phyloP scores from a whole-genome alignment of 1,284 basidiomycete genomes.

The Tetrapyrgos nigripes region DNA sequence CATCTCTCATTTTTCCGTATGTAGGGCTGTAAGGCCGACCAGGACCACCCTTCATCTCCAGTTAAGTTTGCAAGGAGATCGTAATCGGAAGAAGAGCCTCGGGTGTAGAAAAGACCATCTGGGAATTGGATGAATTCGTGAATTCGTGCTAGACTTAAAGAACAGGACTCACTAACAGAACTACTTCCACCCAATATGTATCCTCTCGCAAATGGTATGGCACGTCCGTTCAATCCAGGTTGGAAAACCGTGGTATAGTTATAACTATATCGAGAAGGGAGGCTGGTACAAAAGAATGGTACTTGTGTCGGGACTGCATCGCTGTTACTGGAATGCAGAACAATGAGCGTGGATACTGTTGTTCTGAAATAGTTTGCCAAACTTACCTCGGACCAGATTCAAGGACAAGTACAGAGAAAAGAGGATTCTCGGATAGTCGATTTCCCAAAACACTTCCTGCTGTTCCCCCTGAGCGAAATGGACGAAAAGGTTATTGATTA shows the following conservation, averaged over 20 bases:
- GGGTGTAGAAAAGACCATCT: constrained; percentile 25
- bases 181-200: constrained; percentile 39
- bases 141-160: not conserved
- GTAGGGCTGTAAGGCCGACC: constrained; percentile 26
- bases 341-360: not conserved
- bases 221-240: constrained; percentile 28
- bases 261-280: constrained; percentile 33
- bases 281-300: constrained; percentile 26
- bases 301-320: constrained; percentile 24
- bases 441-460: constrained; percentile 40
- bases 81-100: constrained; percentile 26
- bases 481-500: no score
- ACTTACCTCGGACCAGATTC: constrained; percentile 40
- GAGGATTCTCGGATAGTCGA: constrained; percentile 45
- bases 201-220: constrained; percentile 33
- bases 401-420: constrained; percentile 41
- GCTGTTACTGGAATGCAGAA: constrained; percentile 25
- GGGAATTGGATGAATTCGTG: not conserved
- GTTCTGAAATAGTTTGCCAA: not conserved
- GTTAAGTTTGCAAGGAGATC: constrained; percentile 24
- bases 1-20: constrained; percentile 27
- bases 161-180: constrained; percentile 33
- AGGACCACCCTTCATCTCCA: constrained; percentile 30
- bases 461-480: constrained; percentile 25
- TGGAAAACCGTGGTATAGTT: constrained; percentile 42